phyloP scores from a whole-genome alignment of 2,329 filamentous ascomycete species.

The Herpomyces periplanetae region DNA sequence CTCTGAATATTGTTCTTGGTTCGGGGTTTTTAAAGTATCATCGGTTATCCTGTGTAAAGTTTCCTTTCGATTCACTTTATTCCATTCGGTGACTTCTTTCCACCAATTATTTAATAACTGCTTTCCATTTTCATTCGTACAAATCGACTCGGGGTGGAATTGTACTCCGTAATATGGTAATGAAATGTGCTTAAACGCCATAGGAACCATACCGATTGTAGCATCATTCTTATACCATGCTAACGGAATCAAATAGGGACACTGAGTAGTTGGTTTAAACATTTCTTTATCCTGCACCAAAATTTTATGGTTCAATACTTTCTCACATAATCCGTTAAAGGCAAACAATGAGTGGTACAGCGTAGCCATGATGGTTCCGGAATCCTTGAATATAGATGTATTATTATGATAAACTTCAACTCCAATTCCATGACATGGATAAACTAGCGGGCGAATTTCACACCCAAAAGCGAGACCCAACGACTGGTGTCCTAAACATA shows the following conservation, averaged over 20 bases:
- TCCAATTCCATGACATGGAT: constrained; percentile 48
- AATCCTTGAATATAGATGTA: constrained; percentile 21
- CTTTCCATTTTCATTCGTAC: constrained; percentile 26
- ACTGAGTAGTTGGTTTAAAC: too few relatives aligned
- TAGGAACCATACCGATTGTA: constrained; percentile 21
- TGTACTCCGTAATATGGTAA: constrained; percentile 58
- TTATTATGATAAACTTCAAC: constrained; percentile 19
- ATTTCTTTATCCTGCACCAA: too few relatives aligned
- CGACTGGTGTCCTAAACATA: constrained; percentile 65
- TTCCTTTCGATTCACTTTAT: too few relatives aligned
- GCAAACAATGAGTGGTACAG: constrained; percentile 28
- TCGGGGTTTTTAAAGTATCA: too few relatives aligned
- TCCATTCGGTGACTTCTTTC: constrained; percentile 19
- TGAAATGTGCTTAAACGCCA: constrained; percentile 25
- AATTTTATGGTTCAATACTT: too few relatives aligned
- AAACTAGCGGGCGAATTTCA: constrained; percentile 19
- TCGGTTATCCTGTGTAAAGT: too few relatives aligned
- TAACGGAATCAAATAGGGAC: constrained; percentile 14
- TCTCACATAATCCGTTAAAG: constrained; percentile 7
- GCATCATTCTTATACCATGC: constrained; percentile 17
- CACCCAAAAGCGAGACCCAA: constrained; percentile 27
- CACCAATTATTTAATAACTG: constrained; percentile 38
- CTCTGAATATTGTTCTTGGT: too few relatives aligned
- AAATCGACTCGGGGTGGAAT: constrained; percentile 63
- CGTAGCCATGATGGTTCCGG: constrained; percentile 23